Percentiles rank a stretch among this genome's conserved stretches.
These are phyloP conservation scores for Funneliformis caledonium DNA, from an alignment of 371 early-diverging fungal species.

Conservation along the genomic window DNA sequence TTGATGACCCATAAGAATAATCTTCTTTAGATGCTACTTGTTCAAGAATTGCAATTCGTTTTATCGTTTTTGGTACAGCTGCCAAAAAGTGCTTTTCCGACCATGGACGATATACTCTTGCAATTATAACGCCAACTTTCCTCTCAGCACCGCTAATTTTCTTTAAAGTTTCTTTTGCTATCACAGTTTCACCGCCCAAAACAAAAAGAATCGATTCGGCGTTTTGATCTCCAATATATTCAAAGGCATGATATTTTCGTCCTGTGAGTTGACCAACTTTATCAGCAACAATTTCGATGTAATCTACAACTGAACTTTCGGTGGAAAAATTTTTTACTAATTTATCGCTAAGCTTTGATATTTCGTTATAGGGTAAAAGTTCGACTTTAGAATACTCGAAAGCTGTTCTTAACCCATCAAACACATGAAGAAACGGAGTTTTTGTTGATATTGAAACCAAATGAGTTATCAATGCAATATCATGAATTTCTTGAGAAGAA, in stretches of 20 bases:
- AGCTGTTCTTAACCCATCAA: constrained; percentile 67
- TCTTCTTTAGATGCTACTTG: constrained; percentile 50
- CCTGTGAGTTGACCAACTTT: constrained; percentile 55
- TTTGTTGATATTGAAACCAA: constrained; percentile 58
- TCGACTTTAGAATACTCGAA: constrained; percentile 55
- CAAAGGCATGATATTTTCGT: constrained; percentile 72
- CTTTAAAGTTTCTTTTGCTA: constrained; percentile 35
- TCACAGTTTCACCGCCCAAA: constrained; percentile 58
- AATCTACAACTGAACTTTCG: constrained; percentile 45
- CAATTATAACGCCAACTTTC: constrained; percentile 70
- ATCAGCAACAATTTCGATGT: constrained; percentile 57
- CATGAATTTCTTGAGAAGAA: constrained; percentile 81
- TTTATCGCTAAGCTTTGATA: constrained; percentile 44
- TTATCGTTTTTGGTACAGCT: constrained; percentile 65
- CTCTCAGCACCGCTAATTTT: constrained; percentile 47
- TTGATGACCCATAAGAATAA: constrained; percentile 3
- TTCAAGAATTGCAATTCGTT: constrained; percentile 62
- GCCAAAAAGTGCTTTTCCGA: constrained; percentile 69
- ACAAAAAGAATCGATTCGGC: constrained; percentile 81
- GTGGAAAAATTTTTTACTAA: not conserved
- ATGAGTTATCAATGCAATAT: constrained; percentile 74
- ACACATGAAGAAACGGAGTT: constrained; percentile 77
- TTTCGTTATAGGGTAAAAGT: constrained; percentile 54
- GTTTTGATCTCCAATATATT: constrained; percentile 73
- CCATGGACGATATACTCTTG: constrained; percentile 86